Evolutionary conservation across 805 yeast genomes (phyloP), one percentile per base, ranked within the genome.

Genomic region (Barnettozyma sucrosica): DNA sequence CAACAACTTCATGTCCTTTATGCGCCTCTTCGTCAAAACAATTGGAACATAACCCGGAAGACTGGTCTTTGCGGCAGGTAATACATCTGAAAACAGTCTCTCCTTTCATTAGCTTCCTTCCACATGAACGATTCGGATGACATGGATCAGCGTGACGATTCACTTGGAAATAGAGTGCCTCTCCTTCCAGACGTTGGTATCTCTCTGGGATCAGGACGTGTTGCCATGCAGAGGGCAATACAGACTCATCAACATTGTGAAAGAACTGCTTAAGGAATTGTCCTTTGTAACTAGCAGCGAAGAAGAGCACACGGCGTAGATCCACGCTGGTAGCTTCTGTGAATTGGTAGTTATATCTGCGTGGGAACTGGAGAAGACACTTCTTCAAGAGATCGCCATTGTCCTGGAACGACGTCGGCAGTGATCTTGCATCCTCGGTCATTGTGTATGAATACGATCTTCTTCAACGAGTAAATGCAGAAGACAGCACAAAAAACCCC

Each of bases 41-140:
- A 49, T 75, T 69, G 10, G 81, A 74, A 62, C 98, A 90, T 9
- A 90, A 66, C 0, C 90, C 95, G 64, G 95, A 85, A 0, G 92
- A 81, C 40, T 86, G 95, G 59, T 88, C 95, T 44, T 75, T 75
- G 0, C 88, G 90, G 66, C 95, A 73, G 30, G 90, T 76, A 30
- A 80, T 57, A 60, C 96, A 88, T 37, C 89, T 71, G 60, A 85
- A 85, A 3, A 88, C 83, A 0, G 93, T 89, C 59, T 87, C 95
- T 6, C 96, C 95, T 43, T 80, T 76, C 41, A 77, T 71, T 56
- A 88, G 83, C 44, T 81, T 80, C 19, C 83, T 70, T 2, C 88
- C 84, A 63, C 96, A 88, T 0, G 92, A 83, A 63, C 86, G 70
- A 16, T 80, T 76, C 19, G 76, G 72, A 59, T 87, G 95, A 52